These are phyloP conservation scores for Dactylellina parvicollis DNA, from an alignment of 2,329 filamentous ascomycete genomes.

Conservation along the genomic window DNA sequence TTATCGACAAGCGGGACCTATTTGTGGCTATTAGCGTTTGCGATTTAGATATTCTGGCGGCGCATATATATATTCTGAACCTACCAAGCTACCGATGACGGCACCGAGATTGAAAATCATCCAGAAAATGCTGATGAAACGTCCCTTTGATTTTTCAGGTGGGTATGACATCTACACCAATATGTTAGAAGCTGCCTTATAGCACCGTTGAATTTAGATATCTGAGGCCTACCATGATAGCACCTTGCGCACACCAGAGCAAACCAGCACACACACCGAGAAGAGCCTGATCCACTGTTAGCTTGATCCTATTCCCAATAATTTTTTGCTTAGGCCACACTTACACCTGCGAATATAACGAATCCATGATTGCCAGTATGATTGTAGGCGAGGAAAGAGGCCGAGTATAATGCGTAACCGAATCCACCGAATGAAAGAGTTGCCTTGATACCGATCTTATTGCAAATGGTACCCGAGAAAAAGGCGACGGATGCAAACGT, in stretches of 20 bases:
- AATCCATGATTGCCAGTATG: slow-evolving; percentile 75
- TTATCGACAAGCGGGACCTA: slow-evolving; percentile 57
- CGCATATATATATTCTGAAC: slow-evolving; percentile 53
- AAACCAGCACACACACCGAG: slow-evolving; percentile 82
- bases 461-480: slow-evolving; percentile 79
- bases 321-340: not conserved
- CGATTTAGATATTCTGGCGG: not conserved
- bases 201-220: not conserved
- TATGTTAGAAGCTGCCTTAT: not conserved
- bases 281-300: slow-evolving; percentile 64
- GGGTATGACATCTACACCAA: slow-evolving; percentile 76
- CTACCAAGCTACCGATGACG: slow-evolving; percentile 78
- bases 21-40: slow-evolving; percentile 25
- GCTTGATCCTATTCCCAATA: slow-evolving; percentile 1
- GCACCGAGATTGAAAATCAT: slow-evolving; percentile 92
- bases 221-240: slow-evolving; percentile 70
- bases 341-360: slow-evolving; percentile 75
- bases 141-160: slow-evolving; percentile 80
- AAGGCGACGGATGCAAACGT: slow-evolving; percentile 71
- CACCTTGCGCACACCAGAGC: slow-evolving; percentile 83
- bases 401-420: slow-evolving; percentile 79
- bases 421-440: slow-evolving; percentile 77
- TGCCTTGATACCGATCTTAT: slow-evolving; percentile 75
- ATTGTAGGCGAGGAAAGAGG: slow-evolving; percentile 75
- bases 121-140: slow-evolving; percentile 92